phyloP scores from a whole-genome alignment of 306 rosid species.

The Dalbergia oliveri region DNA sequence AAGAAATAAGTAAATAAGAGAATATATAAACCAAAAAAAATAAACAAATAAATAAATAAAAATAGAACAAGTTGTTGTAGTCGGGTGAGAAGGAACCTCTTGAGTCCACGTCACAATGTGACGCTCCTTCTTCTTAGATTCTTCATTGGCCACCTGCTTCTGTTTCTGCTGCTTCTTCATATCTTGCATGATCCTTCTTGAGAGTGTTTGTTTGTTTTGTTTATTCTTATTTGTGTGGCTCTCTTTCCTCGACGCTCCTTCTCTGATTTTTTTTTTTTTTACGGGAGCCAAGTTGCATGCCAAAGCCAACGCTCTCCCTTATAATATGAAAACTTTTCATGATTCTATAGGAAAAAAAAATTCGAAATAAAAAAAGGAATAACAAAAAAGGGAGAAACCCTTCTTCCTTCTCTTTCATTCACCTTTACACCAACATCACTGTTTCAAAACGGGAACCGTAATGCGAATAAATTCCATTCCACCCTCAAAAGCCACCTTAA shows the following conservation, averaged over 20 bases:
- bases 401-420: slow-evolving; percentile 58
- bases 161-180: slow-evolving; percentile 55
- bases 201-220: not conserved
- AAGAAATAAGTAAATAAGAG: not conserved
- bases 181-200: slow-evolving; percentile 64
- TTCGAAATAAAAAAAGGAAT: not conserved
- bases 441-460: slow-evolving; percentile 66
- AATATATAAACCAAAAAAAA: slow-evolving; percentile 5
- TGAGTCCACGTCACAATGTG: slow-evolving; percentile 97
- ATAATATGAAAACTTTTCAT: slow-evolving; percentile 47
- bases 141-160: slow-evolving; percentile 62
- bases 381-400: slow-evolving; percentile 45
- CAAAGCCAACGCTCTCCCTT: slow-evolving; percentile 67
- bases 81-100: slow-evolving; percentile 64
- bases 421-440: slow-evolving; percentile 53
- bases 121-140: slow-evolving; percentile 98
- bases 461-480: slow-evolving; percentile 51
- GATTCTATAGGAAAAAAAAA: not conserved
- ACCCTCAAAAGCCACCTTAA: slow-evolving; percentile 58
- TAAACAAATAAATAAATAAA: not conserved
- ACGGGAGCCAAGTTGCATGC: slow-evolving; percentile 77
- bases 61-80: not conserved
- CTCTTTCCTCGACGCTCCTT: slow-evolving; percentile 78
- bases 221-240: slow-evolving; percentile 47
- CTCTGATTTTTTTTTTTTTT: slow-evolving; percentile 44